Base-by-base conservation (phyloP, 805 yeast genomes). In the Saccharomycopsis oosterbeekiorum region DNA sequence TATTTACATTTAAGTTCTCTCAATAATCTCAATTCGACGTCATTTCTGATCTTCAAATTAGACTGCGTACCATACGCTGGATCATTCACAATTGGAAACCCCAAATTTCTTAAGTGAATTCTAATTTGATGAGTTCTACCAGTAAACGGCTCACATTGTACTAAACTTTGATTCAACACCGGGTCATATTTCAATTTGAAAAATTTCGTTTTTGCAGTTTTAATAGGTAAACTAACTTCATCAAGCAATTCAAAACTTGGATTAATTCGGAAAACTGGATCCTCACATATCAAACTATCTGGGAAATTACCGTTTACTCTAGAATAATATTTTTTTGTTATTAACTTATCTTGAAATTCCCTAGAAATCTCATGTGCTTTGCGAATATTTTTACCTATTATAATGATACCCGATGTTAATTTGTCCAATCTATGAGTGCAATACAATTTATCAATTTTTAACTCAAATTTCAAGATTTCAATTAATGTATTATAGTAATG, bases 121-220 rank as follows among this genome's bases (percentile, higher is more conserved):
- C 99, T 77, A 58, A 94, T 91, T 70, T 93, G 99, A 71, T 93
- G 99, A 0, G 97, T 90, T 69, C 99, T 78, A 0, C 99, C 99
- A 0, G 99, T 93, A 17, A 80, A 74, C 1, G 99, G 99, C 65
- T 77, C 80, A 72, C 98, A 93, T 63, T 83, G 78, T 2, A 94
- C 97, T 34, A 94, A 78, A 60, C 89, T 83, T 71, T 71, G 19
- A 68, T 76, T 67, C 8, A 84, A 78, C 51, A 78, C 69, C 1
- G 87, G 81, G 72, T 92, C 89, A 68, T 79, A 88, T n/a, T 88
- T 79, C 0, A 88, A 74, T 56, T 88, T 77, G 61, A 71, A 75
- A 73, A 93, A 94, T 14, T 76, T 71, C 0, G 99, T 94, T 58
- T 73, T 80, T 6, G 97, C 92, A 17, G 82, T 84, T 68, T 88